phyloP scores from a whole-genome alignment of 1,284 basidiomycete genomes.

The Anthracocystis walkeri region DNA sequence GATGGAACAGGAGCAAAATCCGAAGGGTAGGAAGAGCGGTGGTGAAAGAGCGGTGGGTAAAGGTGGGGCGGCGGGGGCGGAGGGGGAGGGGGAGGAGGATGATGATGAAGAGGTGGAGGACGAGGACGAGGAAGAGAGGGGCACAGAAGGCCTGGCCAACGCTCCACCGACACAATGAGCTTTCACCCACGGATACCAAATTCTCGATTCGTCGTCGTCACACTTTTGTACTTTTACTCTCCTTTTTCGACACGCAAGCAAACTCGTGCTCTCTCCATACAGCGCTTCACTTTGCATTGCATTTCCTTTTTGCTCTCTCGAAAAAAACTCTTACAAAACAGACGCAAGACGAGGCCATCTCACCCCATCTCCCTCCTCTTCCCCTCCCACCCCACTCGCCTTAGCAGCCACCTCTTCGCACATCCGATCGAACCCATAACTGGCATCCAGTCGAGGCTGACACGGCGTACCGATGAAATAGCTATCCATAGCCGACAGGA shows the following conservation, averaged over 20 bases:
- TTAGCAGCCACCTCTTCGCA: slow-evolving; percentile 22
- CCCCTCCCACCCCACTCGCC: neutral
- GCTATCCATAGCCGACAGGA: slow-evolving; percentile 50
- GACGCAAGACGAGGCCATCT: slow-evolving; percentile 25
- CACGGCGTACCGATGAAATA: slow-evolving; percentile 59
- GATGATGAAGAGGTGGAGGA: slow-evolving; percentile 3
- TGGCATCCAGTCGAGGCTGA: slow-evolving; percentile 35
- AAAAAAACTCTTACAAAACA: slow-evolving; percentile 16
- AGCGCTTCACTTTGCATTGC: neutral
- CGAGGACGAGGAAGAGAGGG: neutral
- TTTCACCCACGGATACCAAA: too few relatives aligned
- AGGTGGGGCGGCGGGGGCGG: neutral
- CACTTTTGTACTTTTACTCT: too few relatives aligned
- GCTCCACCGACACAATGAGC: slow-evolving; percentile 7
- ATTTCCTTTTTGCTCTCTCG: neutral
- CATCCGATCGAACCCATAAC: slow-evolving; percentile 45
- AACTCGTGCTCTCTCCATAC: neutral
- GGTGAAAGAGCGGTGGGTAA: neutral
- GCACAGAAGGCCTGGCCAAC: neutral
- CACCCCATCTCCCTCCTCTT: neutral
- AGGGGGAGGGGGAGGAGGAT: neutral
- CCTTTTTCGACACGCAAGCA: neutral
- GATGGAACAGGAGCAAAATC: slow-evolving; percentile 43
- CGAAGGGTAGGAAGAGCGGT: slow-evolving; percentile 18
- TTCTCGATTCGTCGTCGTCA: too few relatives aligned